phyloP scores from a whole-genome alignment of 2,329 filamentous ascomycete species.

The Venturia carpophila region DNA sequence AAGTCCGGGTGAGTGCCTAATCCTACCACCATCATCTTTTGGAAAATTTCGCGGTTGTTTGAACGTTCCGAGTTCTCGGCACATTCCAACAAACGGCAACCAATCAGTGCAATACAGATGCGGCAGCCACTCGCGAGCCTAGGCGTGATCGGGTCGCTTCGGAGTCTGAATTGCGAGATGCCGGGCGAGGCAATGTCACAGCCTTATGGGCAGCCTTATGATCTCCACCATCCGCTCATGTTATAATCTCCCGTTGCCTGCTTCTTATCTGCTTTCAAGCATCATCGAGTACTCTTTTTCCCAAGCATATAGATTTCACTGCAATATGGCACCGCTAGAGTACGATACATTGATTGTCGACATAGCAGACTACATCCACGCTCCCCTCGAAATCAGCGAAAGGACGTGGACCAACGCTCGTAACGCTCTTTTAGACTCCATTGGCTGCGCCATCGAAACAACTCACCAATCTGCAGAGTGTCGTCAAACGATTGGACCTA shows the following conservation, averaged over 20 bases:
- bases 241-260: too few relatives aligned
- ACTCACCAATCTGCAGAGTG: background rate
- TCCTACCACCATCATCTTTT: background rate
- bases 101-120: background rate
- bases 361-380: conserved; percentile 10
- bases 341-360: conserved; percentile 6
- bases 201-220: background rate
- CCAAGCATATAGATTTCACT: too few relatives aligned
- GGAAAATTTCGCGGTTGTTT: background rate
- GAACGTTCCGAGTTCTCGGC: background rate
- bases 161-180: background rate
- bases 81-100: background rate
- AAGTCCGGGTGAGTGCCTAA: background rate
- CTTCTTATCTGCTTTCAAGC: background rate
- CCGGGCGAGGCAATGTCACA: background rate
- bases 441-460: background rate
- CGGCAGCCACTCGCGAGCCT: background rate
- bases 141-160: background rate
- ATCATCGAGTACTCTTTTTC: background rate
- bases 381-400: background rate
- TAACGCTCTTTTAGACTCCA: background rate
- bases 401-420: background rate
- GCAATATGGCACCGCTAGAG: background rate
- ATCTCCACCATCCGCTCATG: background rate
- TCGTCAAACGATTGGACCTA: background rate